A percentile compares a stretch with the other conserved stretches of the same genome.
These are phyloP conservation scores for Saccharum spontaneum DNA, from an alignment of 176 grass and related monocot species.

Conservation along the genomic window DNA sequence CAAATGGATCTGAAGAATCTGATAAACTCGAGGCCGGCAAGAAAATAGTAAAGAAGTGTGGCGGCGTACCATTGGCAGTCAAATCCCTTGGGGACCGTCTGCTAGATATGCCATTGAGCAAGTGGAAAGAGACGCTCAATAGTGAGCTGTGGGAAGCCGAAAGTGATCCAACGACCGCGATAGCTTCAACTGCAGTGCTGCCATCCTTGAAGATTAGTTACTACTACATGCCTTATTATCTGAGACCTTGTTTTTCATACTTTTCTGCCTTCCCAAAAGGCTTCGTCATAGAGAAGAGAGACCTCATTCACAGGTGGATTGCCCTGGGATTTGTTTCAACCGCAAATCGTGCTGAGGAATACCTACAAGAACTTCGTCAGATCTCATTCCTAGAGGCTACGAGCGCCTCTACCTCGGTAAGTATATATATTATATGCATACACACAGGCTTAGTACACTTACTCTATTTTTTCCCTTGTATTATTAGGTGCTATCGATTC, in stretches of 20 bases:
- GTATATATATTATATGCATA: too few relatives aligned
- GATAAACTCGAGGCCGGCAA: neutral
- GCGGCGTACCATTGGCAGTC: neutral
- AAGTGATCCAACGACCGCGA: neutral
- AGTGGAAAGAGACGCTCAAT: neutral
- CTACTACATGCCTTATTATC: neutral
- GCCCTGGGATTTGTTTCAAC: neutral
- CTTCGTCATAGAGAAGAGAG: neutral
- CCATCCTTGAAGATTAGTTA: neutral
- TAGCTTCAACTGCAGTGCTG: neutral
- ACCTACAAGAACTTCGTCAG: too few relatives aligned
- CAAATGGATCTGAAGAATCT: neutral
- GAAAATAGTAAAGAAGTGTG: neutral
- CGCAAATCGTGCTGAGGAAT: too few relatives aligned
- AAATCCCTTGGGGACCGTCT: neutral
- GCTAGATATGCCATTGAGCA: neutral
- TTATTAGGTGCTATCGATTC: too few relatives aligned
- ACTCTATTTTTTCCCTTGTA: too few relatives aligned
- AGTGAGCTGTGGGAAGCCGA: neutral
- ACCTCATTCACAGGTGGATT: neutral
- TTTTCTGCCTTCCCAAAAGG: neutral
- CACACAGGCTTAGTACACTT: too few relatives aligned
- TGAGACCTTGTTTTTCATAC: neutral
- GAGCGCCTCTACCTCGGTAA: too few relatives aligned
- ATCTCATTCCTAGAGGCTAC: too few relatives aligned